Evolutionary conservation across 371 early-diverging fungal species (phyloP).

Genomic region (Mortierella sp.): DNA sequence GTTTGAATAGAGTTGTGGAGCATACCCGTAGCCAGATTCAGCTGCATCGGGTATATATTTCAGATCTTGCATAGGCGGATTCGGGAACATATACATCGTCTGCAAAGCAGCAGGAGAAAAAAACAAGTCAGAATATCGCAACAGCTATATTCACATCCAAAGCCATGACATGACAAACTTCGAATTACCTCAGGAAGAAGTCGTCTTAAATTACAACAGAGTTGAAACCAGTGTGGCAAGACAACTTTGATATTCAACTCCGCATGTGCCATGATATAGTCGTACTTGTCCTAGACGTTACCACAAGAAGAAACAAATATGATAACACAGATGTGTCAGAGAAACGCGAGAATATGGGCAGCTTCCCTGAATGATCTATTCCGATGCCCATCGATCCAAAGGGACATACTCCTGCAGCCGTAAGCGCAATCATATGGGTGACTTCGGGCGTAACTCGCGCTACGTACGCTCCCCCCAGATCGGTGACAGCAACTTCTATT

Average conservation of each 20-base stretch:
- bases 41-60: slow-evolving; percentile 17
- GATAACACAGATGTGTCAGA: no score
- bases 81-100: slow-evolving; percentile 37
- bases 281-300: slow-evolving; percentile 59
- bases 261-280: slow-evolving; percentile 57
- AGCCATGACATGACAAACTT: slow-evolving; percentile 5
- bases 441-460: slow-evolving; percentile 58
- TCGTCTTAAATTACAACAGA: slow-evolving; percentile 70
- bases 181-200: slow-evolving; percentile 60
- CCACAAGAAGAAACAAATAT: not conserved
- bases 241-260: slow-evolving; percentile 68
- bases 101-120: not conserved
- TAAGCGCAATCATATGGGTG: slow-evolving; percentile 68
- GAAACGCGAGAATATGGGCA: no score
- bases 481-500: slow-evolving; percentile 61
- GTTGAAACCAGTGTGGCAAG: slow-evolving; percentile 85
- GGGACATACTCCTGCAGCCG: slow-evolving; percentile 60
- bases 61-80: slow-evolving; percentile 30
- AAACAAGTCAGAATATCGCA: no score
- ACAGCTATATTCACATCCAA: not conserved
- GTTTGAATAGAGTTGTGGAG: slow-evolving; percentile 53
- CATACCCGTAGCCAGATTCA: slow-evolving; percentile 24
- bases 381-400: no score
- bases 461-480: slow-evolving; percentile 70
- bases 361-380: no score